Evolutionary conservation across 2,329 filamentous ascomycete species (phyloP), one percentile per base, ranked within the genome.

Genomic region (Nannizziopsis barbatae): DNA sequence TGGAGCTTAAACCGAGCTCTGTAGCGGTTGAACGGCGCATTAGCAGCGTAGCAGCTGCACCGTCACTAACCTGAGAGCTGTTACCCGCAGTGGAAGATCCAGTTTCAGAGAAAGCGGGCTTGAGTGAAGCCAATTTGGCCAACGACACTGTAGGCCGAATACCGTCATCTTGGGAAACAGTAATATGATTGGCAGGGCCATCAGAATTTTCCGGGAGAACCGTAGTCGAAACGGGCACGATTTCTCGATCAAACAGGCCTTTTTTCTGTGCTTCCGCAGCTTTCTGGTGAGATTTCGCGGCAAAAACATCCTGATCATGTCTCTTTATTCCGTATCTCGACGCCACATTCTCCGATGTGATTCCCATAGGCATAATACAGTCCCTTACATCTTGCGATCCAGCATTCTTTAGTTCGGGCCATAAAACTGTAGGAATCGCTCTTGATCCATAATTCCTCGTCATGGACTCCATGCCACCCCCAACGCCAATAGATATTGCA

Each of bases 401-500:
- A 2, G 75, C 80, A 1, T 83, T 75, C 57, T 72, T 77, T 52
- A 95, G 69, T 45, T 76, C 80, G 0, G 83, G 80, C 86, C 87
- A 95, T 9, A 87, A 67, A 54, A 87, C 78, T 0, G 80, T 81
- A 0, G 89, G 89, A 38, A 95, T 92, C n/a, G 89, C 89, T 50
- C 80, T 73, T 20, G 73, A 79, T 45, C 82, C 88, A 67, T 95
- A 95, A 69, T 95, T 95, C 55, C 83, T 72, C 54, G 86, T 94
- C 89, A 95, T 95, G 69, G 84, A 90, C 75, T 95, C 89, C 85
- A 93, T 95, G 27, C 89, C 89, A 1, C 85, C 89, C 8, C 81
- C 89, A 53, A 95, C 79, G 51, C 86, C 89, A 0, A 75, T 73
- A 53, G 81, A 76, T 45, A 90, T 83, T 57, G 78, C 76, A 1